Percentiles rank a stretch among this genome's conserved stretches.
Evolutionary conservation across 1,284 basidiomycete genomes (phyloP).

Genomic region (Sporisorium iseilematis-ciliati): DNA sequence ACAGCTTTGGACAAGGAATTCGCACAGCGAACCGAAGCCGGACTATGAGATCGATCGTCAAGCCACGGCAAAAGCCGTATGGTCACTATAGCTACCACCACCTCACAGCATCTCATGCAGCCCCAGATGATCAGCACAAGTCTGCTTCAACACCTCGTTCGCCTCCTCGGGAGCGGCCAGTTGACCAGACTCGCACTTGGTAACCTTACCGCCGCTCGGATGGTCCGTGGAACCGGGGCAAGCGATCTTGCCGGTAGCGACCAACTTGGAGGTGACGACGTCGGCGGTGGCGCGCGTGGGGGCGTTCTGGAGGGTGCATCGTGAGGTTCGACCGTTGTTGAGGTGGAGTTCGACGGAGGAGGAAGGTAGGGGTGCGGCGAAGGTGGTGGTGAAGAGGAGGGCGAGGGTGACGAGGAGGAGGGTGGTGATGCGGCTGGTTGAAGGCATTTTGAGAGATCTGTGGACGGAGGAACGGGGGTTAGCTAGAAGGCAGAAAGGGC

Average conservation of each 20-base stretch:
- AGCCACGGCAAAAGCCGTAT: too few species aligned
- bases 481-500: not conserved
- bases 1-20: not conserved
- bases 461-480: not conserved
- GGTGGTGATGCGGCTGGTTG: not conserved
- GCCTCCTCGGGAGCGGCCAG: slow-evolving; percentile 3
- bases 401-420: not conserved
- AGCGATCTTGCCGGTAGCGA: slow-evolving; percentile 20
- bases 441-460: slow-evolving; percentile 1
- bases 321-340: not conserved
- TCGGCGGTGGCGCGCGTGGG: slow-evolving; percentile 12
- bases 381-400: slow-evolving; percentile 1
- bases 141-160: slow-evolving; percentile 1
- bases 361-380: not conserved
- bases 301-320: slow-evolving; percentile 10
- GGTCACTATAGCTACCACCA: too few species aligned
- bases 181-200: slow-evolving; percentile 19
- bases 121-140: slow-evolving; percentile 15
- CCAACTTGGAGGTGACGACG: slow-evolving; percentile 18
- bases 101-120: not conserved
- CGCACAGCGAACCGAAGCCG: too few species aligned
- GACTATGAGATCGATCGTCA: not conserved
- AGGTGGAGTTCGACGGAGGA: slow-evolving; percentile 19
- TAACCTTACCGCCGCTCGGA: slow-evolving; percentile 3
- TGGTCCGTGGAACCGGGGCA: slow-evolving; percentile 1